A percentile compares a stretch with the other conserved stretches of the same genome.
Evolutionary conservation across 768 basidiomycete species (phyloP).

Genomic region (Lanmaoa rubissima): DNA sequence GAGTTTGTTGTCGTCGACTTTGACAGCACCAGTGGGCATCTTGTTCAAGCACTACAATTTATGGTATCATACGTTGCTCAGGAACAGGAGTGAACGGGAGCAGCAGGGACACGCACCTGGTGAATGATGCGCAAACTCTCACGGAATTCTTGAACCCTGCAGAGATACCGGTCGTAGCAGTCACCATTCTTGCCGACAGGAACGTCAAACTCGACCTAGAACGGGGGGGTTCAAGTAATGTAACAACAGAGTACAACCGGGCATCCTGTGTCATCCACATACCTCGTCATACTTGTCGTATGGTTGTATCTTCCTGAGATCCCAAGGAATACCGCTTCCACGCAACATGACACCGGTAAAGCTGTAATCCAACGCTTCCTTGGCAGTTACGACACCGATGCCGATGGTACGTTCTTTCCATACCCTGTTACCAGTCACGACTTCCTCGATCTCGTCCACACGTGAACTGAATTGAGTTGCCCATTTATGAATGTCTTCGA

Average conservation of each 20-base stretch:
- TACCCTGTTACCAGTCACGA: conserved; percentile 95
- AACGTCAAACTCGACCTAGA: conserved; percentile 91
- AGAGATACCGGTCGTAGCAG: conserved; percentile 97
- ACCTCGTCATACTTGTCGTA: conserved; percentile 98
- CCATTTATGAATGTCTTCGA: conserved; percentile 98
- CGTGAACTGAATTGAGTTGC: conserved; percentile 89
- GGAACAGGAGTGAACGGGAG: not conserved
- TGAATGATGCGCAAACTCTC: conserved; percentile 88
- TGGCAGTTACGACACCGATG: conserved; percentile 86
- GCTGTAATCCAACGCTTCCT: conserved; percentile 87
- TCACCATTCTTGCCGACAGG: conserved; percentile 97
- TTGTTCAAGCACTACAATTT: conserved; percentile 86
- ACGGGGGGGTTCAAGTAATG: not conserved
- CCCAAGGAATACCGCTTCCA: conserved; percentile 93
- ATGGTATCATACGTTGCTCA: not conserved
- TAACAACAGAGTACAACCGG: not conserved
- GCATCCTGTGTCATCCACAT: conserved; percentile 9
- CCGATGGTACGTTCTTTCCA: conserved; percentile 96
- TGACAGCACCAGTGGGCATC: conserved; percentile 89
- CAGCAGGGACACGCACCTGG: conserved; percentile 44
- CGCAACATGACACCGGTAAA: conserved; percentile 98
- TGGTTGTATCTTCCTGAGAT: conserved; percentile 85
- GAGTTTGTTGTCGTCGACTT: conserved; percentile 97
- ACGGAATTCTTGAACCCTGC: conserved; percentile 97
- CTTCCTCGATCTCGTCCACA: conserved; percentile 97